Percentiles rank a stretch among this genome's conserved stretches.
Evolutionary conservation across 164 flowering plant genomes (phyloP).

Genomic region (Vitis rupestris): DNA sequence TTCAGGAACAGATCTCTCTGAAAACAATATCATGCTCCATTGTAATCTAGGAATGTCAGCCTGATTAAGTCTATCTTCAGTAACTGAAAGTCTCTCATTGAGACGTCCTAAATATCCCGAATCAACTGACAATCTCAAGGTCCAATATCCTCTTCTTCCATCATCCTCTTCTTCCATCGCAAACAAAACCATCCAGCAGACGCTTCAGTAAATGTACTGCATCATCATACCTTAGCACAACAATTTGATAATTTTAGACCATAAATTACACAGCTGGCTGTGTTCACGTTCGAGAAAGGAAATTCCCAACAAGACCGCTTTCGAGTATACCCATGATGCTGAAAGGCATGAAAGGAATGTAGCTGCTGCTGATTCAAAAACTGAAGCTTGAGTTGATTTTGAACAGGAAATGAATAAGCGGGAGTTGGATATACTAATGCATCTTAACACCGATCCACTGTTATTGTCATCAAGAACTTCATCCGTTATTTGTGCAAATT

Average conservation of each 20-base stretch:
- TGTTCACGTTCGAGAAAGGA: conserved; percentile 75
- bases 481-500: conserved; percentile 51
- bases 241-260: background rate
- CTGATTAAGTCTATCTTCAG: conserved; percentile 60
- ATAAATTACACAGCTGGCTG: background rate
- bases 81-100: conserved; percentile 79
- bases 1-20: conserved; percentile 64
- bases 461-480: conserved; percentile 67
- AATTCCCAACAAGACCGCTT: conserved; percentile 68
- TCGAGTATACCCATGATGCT: conserved; percentile 79
- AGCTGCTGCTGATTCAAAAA: conserved; percentile 24
- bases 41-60: conserved; percentile 30
- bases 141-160: conserved; percentile 93
- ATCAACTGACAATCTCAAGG: conserved; percentile 77
- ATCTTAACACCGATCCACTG: conserved; percentile 46
- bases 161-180: conserved; percentile 86
- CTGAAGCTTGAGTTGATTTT: conserved; percentile 18
- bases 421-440: conserved; percentile 66
- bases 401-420: conserved; percentile 31
- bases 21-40: conserved; percentile 74
- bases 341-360: conserved; percentile 52
- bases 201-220: conserved; percentile 61
- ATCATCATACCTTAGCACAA: conserved; percentile 62
- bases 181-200: conserved; percentile 39
- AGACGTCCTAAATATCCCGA: conserved; percentile 72